Evolutionary conservation across 306 rosid species (phyloP), one percentile per base, ranked within the genome.

Genomic region (Astragalus glycyphyllos): DNA sequence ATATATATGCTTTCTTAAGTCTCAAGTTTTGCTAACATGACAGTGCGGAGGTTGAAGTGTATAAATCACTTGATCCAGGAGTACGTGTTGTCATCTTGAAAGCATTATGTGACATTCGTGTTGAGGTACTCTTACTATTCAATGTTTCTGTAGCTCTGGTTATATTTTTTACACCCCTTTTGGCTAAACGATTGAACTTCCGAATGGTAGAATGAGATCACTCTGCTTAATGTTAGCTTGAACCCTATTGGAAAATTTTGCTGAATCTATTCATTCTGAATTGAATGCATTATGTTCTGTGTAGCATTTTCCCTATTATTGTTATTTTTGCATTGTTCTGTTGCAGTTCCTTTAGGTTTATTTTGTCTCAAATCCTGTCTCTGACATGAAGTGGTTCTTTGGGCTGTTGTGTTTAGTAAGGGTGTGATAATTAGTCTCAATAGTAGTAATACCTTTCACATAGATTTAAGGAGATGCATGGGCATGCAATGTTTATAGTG

Each of bases 31-130:
- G 59, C 60, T 70, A 48, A 48, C 57, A 73, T 86, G 74, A 53
- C 83, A 92, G 98, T 65, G 84, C 60, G 81, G 98, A 92, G 80
- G 35, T 88, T 73, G 96, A 88, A 79, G 83, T 64, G 58, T 92
- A 92, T 65, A 88, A 79, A 68, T 86, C 85, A 67, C 97, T 92
- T 77, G 98, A 92, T 77, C 97, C 97, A 4, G 89, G 89, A 63
- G 76, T 90, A 15, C 96, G 98, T 4, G 93, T 92, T 72, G 65
- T 90, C 81, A 92, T 92, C 78, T 84, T 92, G 83, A 92, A 90
- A 84, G 98, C 98, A 68, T 83, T 92, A 50, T 92, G 98, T 71
- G 98, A 90, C 82, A 92, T 92, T 80, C 98, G 98, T 45, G 97
- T 90, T 73, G 98, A 88, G 98, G 98, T 92, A 84, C 49, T 56